These are phyloP conservation scores for Helicocarpus griseus DNA, from an alignment of 2,329 filamentous ascomycete genomes.

Conservation along the genomic window DNA sequence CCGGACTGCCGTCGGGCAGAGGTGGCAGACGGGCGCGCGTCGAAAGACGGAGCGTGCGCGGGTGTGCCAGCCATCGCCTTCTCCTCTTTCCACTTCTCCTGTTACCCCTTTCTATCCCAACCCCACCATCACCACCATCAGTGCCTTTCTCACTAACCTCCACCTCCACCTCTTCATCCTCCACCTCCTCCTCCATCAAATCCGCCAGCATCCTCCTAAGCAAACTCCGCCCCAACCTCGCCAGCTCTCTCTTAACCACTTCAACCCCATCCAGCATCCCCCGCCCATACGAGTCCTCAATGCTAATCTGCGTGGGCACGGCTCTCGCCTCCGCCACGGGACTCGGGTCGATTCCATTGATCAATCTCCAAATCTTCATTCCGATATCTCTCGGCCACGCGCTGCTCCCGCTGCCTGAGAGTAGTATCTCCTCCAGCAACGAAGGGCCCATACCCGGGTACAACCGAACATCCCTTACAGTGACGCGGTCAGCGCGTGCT, in stretches of 20 bases:
- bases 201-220: conserved; percentile 71
- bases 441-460: conserved; percentile 54
- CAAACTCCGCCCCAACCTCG: conserved; percentile 58
- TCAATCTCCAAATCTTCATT: conserved; percentile 60
- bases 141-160: conserved; percentile 13
- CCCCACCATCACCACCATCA: neutral
- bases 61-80: conserved; percentile 65
- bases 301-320: conserved; percentile 79
- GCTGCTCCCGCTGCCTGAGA: conserved; percentile 40
- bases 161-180: conserved; percentile 18
- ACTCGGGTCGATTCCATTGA: conserved; percentile 70
- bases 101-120: conserved; percentile 4
- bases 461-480: conserved; percentile 55
- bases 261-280: conserved; percentile 52
- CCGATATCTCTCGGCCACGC: conserved; percentile 65
- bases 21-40: conserved; percentile 54
- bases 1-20: conserved; percentile 40
- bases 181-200: conserved; percentile 48
- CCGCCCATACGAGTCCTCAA: conserved; percentile 75
- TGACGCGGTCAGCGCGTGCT: conserved; percentile 46
- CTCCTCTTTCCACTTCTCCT: neutral
- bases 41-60: conserved; percentile 70
- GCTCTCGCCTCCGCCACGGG: conserved; percentile 63
- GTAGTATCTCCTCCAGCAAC: conserved; percentile 57
- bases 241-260: conserved; percentile 58